Evolutionary conservation across 1,284 basidiomycete species (phyloP).

Genomic region (Apiotrichum laibachii): DNA sequence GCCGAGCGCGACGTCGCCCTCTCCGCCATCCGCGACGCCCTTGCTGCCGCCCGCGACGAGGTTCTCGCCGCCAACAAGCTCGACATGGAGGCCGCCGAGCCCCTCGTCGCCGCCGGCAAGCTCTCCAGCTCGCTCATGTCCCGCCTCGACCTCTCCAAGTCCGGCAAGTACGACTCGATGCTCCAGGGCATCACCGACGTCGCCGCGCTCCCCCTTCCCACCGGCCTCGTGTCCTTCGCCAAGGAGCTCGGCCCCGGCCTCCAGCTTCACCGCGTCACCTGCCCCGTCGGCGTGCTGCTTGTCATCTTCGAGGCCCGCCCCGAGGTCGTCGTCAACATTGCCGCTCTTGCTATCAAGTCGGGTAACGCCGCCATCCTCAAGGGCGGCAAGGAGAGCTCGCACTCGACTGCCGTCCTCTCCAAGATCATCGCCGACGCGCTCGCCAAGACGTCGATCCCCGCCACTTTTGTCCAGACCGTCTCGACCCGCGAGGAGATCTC

Average conservation of each 20-base stretch:
- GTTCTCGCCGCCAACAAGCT: conserved; percentile 75
- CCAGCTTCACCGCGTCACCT: conserved; percentile 89
- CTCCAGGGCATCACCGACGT: conserved; percentile 87
- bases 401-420: conserved; percentile 72
- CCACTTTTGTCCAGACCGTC: conserved; percentile 83
- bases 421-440: conserved; percentile 78
- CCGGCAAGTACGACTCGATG: conserved; percentile 93
- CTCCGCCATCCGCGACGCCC: conserved; percentile 63
- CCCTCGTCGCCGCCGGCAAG: conserved; percentile 73
- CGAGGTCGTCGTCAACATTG: conserved; percentile 97
- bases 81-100: conserved; percentile 75
- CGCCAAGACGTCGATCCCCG: conserved; percentile 66
- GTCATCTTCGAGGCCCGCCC: conserved; percentile 98
- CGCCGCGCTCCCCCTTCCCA: conserved; percentile 78
- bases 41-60: conserved; percentile 62
- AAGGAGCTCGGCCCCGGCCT: conserved; percentile 79
- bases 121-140: conserved; percentile 79
- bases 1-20: conserved; percentile 70
- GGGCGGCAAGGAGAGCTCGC: conserved; percentile 89
- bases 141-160: conserved; percentile 76
- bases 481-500: conserved; percentile 91
- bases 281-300: conserved; percentile 92
- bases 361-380: conserved; percentile 94
- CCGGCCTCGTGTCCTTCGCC: conserved; percentile 82
- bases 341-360: conserved; percentile 94